Evolutionary conservation across 2,329 filamentous ascomycete species (phyloP).

Genomic region (Pseudopithomyces chartarum): DNA sequence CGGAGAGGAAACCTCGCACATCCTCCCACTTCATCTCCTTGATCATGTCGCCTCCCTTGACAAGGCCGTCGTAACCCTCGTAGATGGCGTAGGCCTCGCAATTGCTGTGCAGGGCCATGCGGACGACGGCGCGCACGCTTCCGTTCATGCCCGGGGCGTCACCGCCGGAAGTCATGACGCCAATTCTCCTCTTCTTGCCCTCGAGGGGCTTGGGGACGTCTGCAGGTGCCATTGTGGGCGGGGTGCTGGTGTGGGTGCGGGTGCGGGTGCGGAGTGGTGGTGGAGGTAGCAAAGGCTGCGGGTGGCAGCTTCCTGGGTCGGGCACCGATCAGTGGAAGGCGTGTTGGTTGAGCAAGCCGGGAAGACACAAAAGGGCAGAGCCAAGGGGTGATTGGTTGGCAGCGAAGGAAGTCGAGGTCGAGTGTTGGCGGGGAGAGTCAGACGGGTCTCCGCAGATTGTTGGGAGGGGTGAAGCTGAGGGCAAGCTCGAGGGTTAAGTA

Average conservation of each 20-base stretch:
- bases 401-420: not conserved
- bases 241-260: too few species aligned
- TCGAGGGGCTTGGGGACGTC: conserved; percentile 42
- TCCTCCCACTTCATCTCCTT: conserved; percentile 88
- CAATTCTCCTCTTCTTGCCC: conserved; percentile 69
- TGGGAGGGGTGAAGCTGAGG: not conserved
- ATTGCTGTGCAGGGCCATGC: conserved; percentile 81
- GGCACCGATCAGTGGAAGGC: conserved; percentile 1
- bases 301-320: conserved; percentile 2
- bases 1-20: conserved; percentile 90
- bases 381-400: too few species aligned
- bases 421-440: not conserved
- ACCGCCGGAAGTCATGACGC: conserved; percentile 91
- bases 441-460: not conserved
- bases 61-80: conserved; percentile 95
- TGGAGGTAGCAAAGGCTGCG: conserved; percentile 1
- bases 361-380: not conserved
- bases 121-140: conserved; percentile 85
- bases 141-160: conserved; percentile 96
- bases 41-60: conserved; percentile 87
- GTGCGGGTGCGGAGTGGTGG: not conserved
- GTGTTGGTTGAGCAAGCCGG: not conserved
- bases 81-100: conserved; percentile 63
- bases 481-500: not conserved
- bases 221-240: conserved; percentile 33